A percentile compares a stretch with the other conserved stretches of the same genome.
phyloP scores from a whole-genome alignment of 2,329 filamentous ascomycete species.

The Pestalotiopsis sp. region DNA sequence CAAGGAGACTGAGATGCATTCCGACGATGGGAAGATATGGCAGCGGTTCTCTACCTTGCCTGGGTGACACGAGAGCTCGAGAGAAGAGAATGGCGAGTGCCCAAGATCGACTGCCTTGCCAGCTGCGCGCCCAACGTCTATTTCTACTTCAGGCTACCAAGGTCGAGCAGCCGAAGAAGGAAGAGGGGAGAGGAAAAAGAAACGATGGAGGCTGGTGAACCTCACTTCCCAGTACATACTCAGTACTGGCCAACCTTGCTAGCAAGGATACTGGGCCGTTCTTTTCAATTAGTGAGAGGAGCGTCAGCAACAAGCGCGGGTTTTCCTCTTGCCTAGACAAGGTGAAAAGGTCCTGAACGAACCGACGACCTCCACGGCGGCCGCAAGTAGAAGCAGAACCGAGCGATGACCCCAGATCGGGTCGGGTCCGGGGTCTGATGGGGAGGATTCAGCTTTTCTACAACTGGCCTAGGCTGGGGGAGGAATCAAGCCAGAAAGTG shows the following conservation, averaged over 20 bases:
- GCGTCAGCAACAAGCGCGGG: not conserved
- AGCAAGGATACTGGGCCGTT: no score
- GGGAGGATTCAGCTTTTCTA: not conserved
- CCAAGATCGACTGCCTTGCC: not conserved
- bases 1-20: conserved; percentile 11
- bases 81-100: not conserved
- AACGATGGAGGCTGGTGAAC: not conserved
- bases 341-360: not conserved
- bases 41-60: not conserved
- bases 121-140: not conserved
- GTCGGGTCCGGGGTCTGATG: not conserved
- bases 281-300: not conserved
- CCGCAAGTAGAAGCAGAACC: not conserved
- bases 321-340: not conserved
- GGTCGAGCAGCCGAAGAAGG: not conserved
- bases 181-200: not conserved
- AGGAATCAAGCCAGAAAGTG: not conserved
- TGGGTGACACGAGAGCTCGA: not conserved
- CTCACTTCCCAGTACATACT: not conserved
- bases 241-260: not conserved
- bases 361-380: not conserved
- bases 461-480: not conserved
- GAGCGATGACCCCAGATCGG: not conserved
- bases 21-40: not conserved
- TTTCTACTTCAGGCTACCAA: not conserved